These are phyloP conservation scores for Pseudonectria foliicola DNA, from an alignment of 2,329 filamentous ascomycete species.

Conservation along the genomic window DNA sequence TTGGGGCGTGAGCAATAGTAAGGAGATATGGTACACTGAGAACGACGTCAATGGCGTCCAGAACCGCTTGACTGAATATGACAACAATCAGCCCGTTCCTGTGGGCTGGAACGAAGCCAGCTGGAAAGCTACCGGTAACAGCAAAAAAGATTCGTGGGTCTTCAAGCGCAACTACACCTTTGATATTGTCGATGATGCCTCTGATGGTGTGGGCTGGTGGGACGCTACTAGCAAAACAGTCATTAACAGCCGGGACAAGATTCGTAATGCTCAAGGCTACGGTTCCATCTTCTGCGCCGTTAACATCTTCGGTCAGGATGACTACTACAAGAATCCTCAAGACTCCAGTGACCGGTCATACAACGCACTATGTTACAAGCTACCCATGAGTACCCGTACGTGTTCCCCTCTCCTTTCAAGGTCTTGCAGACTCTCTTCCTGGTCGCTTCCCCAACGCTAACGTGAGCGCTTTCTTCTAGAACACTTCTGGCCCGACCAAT, in stretches of 20 bases:
- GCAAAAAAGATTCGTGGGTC: not conserved
- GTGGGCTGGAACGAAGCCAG: not conserved
- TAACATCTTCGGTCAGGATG: slow-evolving; percentile 4
- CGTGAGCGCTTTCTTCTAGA: too few relatives aligned
- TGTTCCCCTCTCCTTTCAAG: not conserved
- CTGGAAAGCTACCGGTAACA: not conserved
- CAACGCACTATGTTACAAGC: not conserved
- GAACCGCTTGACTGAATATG: too few relatives aligned
- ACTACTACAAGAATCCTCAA: slow-evolving; percentile 1
- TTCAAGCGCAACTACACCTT: slow-evolving; percentile 3
- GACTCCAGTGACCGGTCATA: not conserved
- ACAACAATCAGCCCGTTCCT: not conserved
- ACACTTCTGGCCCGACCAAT: too few relatives aligned
- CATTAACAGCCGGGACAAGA: not conserved
- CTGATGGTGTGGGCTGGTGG: not conserved
- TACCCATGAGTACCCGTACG: not conserved
- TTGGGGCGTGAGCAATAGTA: not conserved
- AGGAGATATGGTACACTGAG: not conserved
- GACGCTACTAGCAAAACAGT: slow-evolving; percentile 1
- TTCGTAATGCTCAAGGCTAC: not conserved
- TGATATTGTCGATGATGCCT: not conserved
- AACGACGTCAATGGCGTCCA: not conserved
- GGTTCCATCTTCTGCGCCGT: slow-evolving; percentile 3
- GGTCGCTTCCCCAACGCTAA: too few relatives aligned
- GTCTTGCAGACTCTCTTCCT: too few relatives aligned